Base-by-base conservation (phyloP, 2,329 filamentous ascomycete species). In the Ramularia collo-cygni region DNA sequence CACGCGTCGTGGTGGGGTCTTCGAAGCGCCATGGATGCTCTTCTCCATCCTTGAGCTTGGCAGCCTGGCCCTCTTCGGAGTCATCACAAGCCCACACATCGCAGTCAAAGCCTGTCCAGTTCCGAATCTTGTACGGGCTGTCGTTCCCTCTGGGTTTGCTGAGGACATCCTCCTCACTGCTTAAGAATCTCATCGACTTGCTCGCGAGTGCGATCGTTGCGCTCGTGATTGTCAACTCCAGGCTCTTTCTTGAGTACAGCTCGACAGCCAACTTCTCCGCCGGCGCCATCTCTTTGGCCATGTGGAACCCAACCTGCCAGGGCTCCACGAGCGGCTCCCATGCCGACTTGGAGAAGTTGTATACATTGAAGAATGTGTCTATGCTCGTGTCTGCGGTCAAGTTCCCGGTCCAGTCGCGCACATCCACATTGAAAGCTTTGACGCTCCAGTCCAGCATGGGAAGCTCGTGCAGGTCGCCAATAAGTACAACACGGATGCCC, bases 271-370 rank as follows among this genome's bases (percentile, higher is more conserved):
- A 68, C 37, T 84, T 72, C 27, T 90, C 85, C 21, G 21, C 21
- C 0, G 82, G 85, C 29, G 77, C 75, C 17, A 79, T 73, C 42
- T 92, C 81, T 53, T 82, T 89, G 1, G 85, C 80, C 60, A 96
- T 78, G 47, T 93, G 86, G 51, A 98, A 79, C 2, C 88, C 88
- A n/a, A 96, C 72, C 51, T 90, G 81, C 92, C 92, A 98, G 6
- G 93, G 93, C 61, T 98, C 92, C 17, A 98, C 79, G 24, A 98
- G 67, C 3, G 92, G 92, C 62, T 98, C 92, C 92, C 92, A 98
- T 3, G 88, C 87, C 0, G 92, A 98, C 62, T 98, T 98, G 10
- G 92, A 92, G 65, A 98, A 98, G 64, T 98, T 98, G 71, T 95
- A 98, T 17, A 98, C 83, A 56, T 96, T 98, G 54, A 93, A 77